Conservation (phyloP, 805 yeast genomes). For the Yamadazyma philogaea region DNA sequence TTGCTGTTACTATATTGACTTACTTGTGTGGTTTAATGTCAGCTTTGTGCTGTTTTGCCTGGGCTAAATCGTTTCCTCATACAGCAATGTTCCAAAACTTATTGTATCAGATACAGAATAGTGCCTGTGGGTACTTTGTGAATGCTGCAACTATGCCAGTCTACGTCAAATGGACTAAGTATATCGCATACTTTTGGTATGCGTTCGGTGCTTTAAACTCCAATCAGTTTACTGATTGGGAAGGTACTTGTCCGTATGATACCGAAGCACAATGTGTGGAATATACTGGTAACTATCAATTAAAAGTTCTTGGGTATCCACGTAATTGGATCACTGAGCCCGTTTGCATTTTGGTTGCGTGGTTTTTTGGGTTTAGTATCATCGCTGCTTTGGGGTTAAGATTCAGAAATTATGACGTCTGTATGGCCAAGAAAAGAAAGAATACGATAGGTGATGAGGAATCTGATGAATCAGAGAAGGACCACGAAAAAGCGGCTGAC, state of each 20-base stretch:
- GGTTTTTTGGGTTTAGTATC: slow-evolving; percentile 53
- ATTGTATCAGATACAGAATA: slow-evolving; percentile 66
- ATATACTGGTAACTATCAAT: slow-evolving; percentile 53
- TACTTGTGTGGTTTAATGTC: slow-evolving; percentile 55
- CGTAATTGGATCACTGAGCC: slow-evolving; percentile 66
- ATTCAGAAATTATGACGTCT: slow-evolving; percentile 49
- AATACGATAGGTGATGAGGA: slow-evolving; percentile 33
- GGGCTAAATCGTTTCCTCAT: slow-evolving; percentile 57
- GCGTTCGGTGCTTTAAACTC: slow-evolving; percentile 67
- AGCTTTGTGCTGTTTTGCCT: slow-evolving; percentile 52
- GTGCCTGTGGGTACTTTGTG: slow-evolving; percentile 79
- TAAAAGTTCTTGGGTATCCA: slow-evolving; percentile 59
- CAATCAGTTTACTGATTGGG: slow-evolving; percentile 61
- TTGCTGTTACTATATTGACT: slow-evolving; percentile 54
- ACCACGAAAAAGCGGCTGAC: slow-evolving; percentile 2
- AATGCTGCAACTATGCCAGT: slow-evolving; percentile 75
- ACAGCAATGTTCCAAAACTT: slow-evolving; percentile 62
- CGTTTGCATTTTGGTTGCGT: slow-evolving; percentile 53
- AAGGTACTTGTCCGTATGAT: slow-evolving; percentile 52
- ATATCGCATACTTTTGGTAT: slow-evolving; percentile 74
- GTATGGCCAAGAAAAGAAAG: slow-evolving; percentile 42
- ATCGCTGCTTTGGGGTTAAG: slow-evolving; percentile 48
- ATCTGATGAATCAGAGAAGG: slow-evolving; percentile 9
- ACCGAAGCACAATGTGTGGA: slow-evolving; percentile 29
- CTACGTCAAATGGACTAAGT: slow-evolving; percentile 82